phyloP scores from a whole-genome alignment of 2,329 filamentous ascomycete species.

The Blastomyces emzantsi region DNA sequence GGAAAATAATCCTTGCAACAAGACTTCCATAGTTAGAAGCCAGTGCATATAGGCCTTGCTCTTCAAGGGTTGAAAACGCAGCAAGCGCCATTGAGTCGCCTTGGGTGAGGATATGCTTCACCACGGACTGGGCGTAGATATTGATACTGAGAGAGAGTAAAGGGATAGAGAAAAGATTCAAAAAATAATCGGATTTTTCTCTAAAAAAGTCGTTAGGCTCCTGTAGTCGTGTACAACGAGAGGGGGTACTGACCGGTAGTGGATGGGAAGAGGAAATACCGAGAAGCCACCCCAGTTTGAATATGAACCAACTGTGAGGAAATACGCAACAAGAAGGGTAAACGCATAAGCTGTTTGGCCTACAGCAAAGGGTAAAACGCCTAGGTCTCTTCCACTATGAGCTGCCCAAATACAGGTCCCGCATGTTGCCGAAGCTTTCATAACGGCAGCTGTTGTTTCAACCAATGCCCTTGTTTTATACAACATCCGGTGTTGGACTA shows the following conservation, averaged over 20 bases:
- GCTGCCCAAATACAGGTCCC: slow-evolving; percentile 58
- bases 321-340: slow-evolving; percentile 61
- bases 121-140: slow-evolving; percentile 74
- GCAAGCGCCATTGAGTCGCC: slow-evolving; percentile 87
- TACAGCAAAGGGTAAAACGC: slow-evolving; percentile 78
- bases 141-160: slow-evolving; percentile 67
- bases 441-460: slow-evolving; percentile 71
- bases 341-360: slow-evolving; percentile 73
- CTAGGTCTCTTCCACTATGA: slow-evolving; percentile 46
- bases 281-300: slow-evolving; percentile 57
- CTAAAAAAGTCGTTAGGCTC: slow-evolving; percentile 17
- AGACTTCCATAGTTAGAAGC: slow-evolving; percentile 93
- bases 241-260: slow-evolving; percentile 32
- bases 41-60: slow-evolving; percentile 86
- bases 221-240: background rate
- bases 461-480: slow-evolving; percentile 73
- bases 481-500: slow-evolving; percentile 70
- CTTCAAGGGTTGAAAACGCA: slow-evolving; percentile 61
- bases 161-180: slow-evolving; percentile 57
- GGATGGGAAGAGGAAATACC: slow-evolving; percentile 46
- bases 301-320: slow-evolving; percentile 49
- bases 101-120: slow-evolving; percentile 92
- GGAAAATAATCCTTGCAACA: slow-evolving; percentile 78
- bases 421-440: slow-evolving; percentile 68
- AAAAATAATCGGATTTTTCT: slow-evolving; percentile 39